phyloP scores from a whole-genome alignment of 495 filamentous ascomycete genomes.

The Hypoxylon fragiforme region DNA sequence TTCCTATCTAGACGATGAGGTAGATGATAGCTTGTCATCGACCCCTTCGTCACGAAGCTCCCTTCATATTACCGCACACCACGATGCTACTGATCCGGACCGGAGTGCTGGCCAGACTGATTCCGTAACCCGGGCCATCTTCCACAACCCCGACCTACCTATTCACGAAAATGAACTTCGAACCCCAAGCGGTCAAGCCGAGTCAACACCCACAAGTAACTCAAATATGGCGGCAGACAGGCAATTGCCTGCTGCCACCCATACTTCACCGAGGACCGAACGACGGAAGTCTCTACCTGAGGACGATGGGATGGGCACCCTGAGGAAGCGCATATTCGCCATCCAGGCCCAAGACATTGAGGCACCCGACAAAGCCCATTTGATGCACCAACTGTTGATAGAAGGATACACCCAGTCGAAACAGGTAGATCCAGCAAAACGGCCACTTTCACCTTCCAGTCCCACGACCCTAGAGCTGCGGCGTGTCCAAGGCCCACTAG shows the following conservation, averaged over 20 bases:
- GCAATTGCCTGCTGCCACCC: conserved; percentile 1
- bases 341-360: conserved; percentile 69
- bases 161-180: conserved; percentile 9
- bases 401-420: conserved; percentile 67
- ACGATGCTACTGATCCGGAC: conserved; percentile 6
- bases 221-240: conserved; percentile 4
- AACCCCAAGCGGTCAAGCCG: conserved; percentile 3
- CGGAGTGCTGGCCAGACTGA: background rate
- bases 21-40: conserved; percentile 25
- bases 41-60: conserved; percentile 31
- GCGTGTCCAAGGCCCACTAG: conserved; percentile 32
- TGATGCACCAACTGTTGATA: conserved; percentile 83
- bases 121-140: conserved; percentile 1
- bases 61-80: conserved; percentile 25
- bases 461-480: conserved; percentile 32
- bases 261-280: conserved; percentile 3
- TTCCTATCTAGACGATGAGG: conserved; percentile 22
- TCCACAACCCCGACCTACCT: conserved; percentile 6
- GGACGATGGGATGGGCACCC: conserved; percentile 85
- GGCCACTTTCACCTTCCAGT: conserved; percentile 38
- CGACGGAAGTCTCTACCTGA: conserved; percentile 64
- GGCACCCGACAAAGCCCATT: conserved; percentile 74
- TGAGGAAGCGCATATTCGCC: conserved; percentile 75
- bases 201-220: conserved; percentile 9
- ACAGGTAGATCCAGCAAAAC: conserved; percentile 42